Evolutionary conservation across 345 rosid species (phyloP).

Genomic region (Hibiscus mutabilis): DNA sequence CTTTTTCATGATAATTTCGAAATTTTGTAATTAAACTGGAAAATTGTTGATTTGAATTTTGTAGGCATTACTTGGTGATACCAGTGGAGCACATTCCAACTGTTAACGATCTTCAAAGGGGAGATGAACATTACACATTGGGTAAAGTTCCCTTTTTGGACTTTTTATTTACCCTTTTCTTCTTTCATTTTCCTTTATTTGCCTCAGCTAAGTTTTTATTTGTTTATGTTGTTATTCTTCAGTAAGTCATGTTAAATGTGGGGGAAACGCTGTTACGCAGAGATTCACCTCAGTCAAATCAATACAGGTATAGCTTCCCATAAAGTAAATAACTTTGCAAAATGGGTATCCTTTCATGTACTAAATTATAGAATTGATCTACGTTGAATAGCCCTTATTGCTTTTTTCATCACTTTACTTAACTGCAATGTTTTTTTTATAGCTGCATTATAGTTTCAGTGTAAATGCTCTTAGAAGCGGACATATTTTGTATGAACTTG

Average conservation of each 20-base stretch:
- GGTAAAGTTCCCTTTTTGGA: conserved; percentile 24
- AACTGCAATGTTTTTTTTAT: too few relatives aligned
- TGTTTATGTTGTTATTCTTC: conserved; percentile 11
- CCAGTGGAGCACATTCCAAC: conserved; percentile 74
- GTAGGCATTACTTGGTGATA: conserved; percentile 82
- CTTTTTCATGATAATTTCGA: background rate
- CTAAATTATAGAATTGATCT: background rate
- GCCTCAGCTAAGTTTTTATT: background rate
- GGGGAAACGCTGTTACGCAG: conserved; percentile 52
- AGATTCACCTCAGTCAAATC: conserved; percentile 54
- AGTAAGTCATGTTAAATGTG: conserved; percentile 75
- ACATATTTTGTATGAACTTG: background rate
- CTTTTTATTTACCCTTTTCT: background rate
- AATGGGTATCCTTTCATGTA: background rate
- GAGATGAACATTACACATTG: conserved; percentile 62
- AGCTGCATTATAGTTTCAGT: background rate
- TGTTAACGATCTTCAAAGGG: conserved; percentile 52
- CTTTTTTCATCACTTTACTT: background rate
- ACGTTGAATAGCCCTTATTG: background rate
- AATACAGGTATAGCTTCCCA: conserved; percentile 40
- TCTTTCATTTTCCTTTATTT: background rate
- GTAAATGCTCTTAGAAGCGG: background rate
- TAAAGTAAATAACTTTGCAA: background rate
- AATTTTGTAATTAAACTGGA: background rate
- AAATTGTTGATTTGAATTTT: background rate